phyloP scores from a whole-genome alignment of 2,329 filamentous ascomycete species.

The Fusarium torulosum region DNA sequence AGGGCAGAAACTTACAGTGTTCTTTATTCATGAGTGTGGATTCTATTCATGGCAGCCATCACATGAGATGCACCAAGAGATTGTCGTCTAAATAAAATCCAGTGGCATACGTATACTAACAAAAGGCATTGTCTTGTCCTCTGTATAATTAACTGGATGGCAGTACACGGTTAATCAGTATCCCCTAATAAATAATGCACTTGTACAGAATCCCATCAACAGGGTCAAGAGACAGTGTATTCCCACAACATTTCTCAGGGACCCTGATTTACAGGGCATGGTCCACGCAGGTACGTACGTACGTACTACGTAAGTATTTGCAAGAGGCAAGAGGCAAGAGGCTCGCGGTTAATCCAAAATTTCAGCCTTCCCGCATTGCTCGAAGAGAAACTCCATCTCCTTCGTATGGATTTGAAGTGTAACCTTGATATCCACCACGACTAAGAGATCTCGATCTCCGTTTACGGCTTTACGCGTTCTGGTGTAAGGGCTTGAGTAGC shows the following conservation, averaged over 20 bases:
- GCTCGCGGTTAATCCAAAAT: conserved; percentile 18
- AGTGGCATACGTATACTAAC: not conserved
- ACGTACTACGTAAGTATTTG: not conserved
- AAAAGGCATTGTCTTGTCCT: not conserved
- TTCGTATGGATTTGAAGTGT: not conserved
- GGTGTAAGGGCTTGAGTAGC: conserved; percentile 19
- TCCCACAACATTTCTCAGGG: not conserved
- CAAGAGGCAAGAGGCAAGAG: not conserved
- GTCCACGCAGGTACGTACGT: not conserved
- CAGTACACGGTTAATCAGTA: not conserved
- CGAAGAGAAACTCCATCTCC: not conserved
- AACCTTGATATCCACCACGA: conserved; percentile 31
- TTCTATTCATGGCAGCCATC: conserved; percentile 5
- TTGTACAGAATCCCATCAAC: not conserved
- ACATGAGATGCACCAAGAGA: not conserved
- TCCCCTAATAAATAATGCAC: not conserved
- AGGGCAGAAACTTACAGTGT: not conserved
- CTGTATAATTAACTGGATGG: not conserved
- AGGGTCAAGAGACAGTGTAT: not conserved
- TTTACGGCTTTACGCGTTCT: not conserved
- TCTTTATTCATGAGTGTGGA: not conserved
- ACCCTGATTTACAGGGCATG: conserved; percentile 32
- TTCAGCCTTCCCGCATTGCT: conserved; percentile 25
- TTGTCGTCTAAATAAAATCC: not conserved
- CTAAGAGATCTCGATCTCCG: conserved; percentile 33